phyloP scores from a whole-genome alignment of 345 rosid genomes.

The Litchi chinensis region DNA sequence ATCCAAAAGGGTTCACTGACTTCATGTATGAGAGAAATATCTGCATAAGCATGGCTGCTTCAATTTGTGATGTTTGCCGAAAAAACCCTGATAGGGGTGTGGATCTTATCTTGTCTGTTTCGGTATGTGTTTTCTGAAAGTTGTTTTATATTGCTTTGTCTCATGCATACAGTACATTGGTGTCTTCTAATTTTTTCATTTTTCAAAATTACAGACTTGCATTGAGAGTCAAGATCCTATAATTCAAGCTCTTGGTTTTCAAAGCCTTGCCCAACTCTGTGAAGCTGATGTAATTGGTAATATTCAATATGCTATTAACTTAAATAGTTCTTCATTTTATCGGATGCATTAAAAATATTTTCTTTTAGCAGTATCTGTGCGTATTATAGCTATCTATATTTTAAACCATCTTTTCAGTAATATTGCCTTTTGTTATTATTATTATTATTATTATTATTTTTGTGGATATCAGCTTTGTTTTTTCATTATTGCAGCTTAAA shows the following conservation, averaged over 20 bases:
- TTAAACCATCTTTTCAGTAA: background rate
- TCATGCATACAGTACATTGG: conserved; percentile 20
- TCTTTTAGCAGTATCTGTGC: background rate
- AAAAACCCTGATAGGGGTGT: conserved; percentile 96
- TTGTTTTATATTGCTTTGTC: conserved; percentile 27
- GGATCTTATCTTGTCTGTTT: conserved; percentile 90
- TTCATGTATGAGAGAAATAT: conserved; percentile 60
- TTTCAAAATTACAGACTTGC: conserved; percentile 64
- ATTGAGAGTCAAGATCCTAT: conserved; percentile 72
- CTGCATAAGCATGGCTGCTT: conserved; percentile 79
- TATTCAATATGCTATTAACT: conserved; percentile 21
- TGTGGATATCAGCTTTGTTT: background rate
- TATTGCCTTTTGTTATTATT: too few relatives aligned
- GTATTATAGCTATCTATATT: background rate
- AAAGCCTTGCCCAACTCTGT: conserved; percentile 92
- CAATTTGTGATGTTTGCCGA: conserved; percentile 76
- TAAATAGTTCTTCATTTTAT: background rate
- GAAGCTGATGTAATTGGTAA: conserved; percentile 97
- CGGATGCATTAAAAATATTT: background rate
- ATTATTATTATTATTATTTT: too few relatives aligned
- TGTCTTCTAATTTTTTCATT: conserved; percentile 8
- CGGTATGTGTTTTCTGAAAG: conserved; percentile 54
- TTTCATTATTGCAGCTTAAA: conserved; percentile 6
- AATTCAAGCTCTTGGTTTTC: conserved; percentile 83
- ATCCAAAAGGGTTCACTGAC: conserved; percentile 58